Base-by-base conservation (phyloP, 495 filamentous ascomycete genomes). In the Neurospora hispaniola region DNA sequence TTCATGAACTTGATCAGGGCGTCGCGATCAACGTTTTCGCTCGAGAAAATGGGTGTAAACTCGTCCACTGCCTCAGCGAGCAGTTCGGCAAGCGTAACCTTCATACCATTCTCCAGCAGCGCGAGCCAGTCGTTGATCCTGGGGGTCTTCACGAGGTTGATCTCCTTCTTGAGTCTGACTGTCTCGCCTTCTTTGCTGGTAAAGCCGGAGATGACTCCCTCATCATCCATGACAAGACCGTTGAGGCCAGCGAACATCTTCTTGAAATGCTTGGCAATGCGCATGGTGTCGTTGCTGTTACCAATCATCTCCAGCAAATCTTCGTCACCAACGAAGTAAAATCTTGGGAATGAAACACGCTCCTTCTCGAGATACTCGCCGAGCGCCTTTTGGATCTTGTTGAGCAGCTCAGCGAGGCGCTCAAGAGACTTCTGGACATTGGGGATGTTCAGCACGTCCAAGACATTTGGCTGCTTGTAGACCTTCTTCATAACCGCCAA, bases 261-360 rank as follows among this genome's bases (percentile, higher is more conserved):
- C 82, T 96, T 93, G 85, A 99, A 93, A 81, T 99, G 96, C 81
- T 98, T 98, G 66, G 95, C 92, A 73, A 99, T 94, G 38, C 96
- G 93, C 76, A 93, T 85, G 12, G 94, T 96, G 77, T 99, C 96
- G 77, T 97, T 98, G 82, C 94, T 97, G 81, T 99, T 99, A 79
- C 96, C 96, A 70, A 99, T 99, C 81, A 99, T 99, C 81, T 99
- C 96, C n/a, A 99, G 86, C 73, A 99, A 84, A 81, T 99, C 96
- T 81, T 99, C 96, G 77, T 99, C 96, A 80, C 96, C 96, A 72
- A 99, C 96, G 78, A 99, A 99, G 81, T 99, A 99, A 85, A 99
- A 99, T 41, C 96, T 89, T 69, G 96, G 96, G 84, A 99, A 99
- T 3, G 96, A 96, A 4, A 97, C 90, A 78, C 96, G 88, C 84